These are phyloP conservation scores for Persicaria tinctoria DNA, from an alignment of 148 eudicot genomes.

Conservation along the genomic window DNA sequence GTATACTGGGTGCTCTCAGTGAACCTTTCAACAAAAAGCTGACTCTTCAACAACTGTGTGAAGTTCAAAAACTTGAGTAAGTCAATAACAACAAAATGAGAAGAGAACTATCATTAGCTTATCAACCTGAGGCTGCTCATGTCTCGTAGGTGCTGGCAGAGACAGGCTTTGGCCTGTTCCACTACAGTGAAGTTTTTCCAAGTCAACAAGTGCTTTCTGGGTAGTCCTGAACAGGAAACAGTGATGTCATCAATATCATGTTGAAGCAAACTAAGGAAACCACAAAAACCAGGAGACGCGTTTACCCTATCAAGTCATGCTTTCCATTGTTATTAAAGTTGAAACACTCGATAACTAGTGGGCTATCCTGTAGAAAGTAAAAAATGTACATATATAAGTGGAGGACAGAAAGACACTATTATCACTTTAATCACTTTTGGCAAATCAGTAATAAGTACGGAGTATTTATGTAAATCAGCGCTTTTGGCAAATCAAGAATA, in stretches of 20 bases:
- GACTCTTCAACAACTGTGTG: conserved; percentile 77
- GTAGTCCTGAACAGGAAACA: conserved; percentile 46
- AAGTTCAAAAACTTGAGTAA: conserved; percentile 9
- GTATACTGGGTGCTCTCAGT: conserved; percentile 65
- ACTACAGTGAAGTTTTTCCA: conserved; percentile 62
- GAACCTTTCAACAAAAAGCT: conserved; percentile 67
- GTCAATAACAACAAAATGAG: background rate
- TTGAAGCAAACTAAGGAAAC: background rate
- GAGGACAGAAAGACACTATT: conserved; percentile 4
- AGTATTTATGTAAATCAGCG: background rate
- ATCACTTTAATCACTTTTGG: background rate
- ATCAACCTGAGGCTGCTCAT: conserved; percentile 63
- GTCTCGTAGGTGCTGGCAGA: conserved; percentile 46
- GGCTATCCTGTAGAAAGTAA: conserved; percentile 72
- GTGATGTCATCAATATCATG: conserved; percentile 20
- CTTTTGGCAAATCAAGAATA: background rate
- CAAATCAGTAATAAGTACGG: background rate
- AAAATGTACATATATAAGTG: background rate
- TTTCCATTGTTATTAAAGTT: conserved; percentile 87
- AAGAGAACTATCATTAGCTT: background rate
- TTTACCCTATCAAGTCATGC: conserved; percentile 87
- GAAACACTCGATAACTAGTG: conserved; percentile 74
- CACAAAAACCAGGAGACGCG: conserved; percentile 11
- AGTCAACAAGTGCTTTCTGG: conserved; percentile 58
- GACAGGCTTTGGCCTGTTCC: conserved; percentile 54